Evolutionary conservation across 1,139 yeast species (phyloP), one percentile per base, ranked within the genome.

Genomic region (Yamadazyma jaroonii): DNA sequence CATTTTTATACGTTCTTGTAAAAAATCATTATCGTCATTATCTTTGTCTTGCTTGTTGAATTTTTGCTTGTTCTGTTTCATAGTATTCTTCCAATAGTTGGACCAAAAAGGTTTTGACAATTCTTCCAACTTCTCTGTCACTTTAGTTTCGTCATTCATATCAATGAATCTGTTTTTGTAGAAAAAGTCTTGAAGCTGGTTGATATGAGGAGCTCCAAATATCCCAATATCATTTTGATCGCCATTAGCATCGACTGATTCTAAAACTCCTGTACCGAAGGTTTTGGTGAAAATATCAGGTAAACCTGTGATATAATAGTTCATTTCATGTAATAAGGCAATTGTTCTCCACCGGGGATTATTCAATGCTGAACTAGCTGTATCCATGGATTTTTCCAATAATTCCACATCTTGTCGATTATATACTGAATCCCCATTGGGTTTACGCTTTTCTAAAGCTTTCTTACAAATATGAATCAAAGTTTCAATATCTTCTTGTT

Each of bases 301-400:
- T 6, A 81, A 46, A 3, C 70, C 71, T 1, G 57, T 29, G 2
- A 79, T 62, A 48, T 62, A 79, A 44, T 74, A 79, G 29, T 71
- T 71, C 84, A 81, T 80, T 53, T 81, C 88, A 53, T 82, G 88
- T 15, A 77, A 56, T 8, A 72, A 59, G 1, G 84, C 68, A 2
- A 72, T 65, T 0, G 79, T 67, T 50, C 77, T 64, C 87, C 87
- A 82, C 29, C 73, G 56, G 2, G 69, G 59, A 49, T 78, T 77
- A 1, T 54, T 44, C 24, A 81, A 52, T 0, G 87, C 86, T 15
- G 54, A 42, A 38, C 64, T 60, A 1, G 85, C 73, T 10, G 62
- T 63, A 10, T 56, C 58, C 12, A 74, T 54, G 0, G 84, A 73
- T 14, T 53, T 57, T 23, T 56, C 43, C 29, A 81, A 54, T 6